Evolutionary conservation across 306 rosid genomes (phyloP).

Genomic region (Arachis stenosperma): DNA sequence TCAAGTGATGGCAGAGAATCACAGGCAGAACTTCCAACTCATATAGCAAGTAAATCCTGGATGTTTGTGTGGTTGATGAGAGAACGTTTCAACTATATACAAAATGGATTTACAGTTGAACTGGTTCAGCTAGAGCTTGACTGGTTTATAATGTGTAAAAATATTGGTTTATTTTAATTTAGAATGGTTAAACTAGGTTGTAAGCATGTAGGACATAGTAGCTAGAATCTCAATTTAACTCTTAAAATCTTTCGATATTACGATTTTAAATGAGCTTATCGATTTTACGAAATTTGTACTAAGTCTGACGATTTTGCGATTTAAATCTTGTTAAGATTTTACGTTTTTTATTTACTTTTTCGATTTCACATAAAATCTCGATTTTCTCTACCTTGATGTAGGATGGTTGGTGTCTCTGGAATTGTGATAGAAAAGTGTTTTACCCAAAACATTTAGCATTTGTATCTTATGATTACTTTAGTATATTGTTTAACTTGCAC

Average conservation of each 20-base stretch:
- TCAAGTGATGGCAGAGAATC: too few species aligned
- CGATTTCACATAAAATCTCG: too few species aligned
- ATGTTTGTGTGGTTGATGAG: background rate
- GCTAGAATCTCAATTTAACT: too few species aligned
- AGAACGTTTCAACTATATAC: background rate
- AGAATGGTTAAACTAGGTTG: background rate
- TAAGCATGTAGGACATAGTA: background rate
- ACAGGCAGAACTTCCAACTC: too few species aligned
- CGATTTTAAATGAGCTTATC: too few species aligned
- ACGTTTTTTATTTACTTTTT: too few species aligned
- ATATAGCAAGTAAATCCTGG: too few species aligned
- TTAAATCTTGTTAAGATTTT: too few species aligned
- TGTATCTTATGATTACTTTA: background rate
- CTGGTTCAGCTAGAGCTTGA: background rate
- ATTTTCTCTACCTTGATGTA: too few species aligned
- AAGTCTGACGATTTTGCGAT: too few species aligned
- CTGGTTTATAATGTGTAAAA: background rate
- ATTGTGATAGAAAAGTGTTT: background rate
- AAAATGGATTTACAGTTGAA: background rate
- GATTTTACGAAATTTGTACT: too few species aligned
- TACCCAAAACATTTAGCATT: background rate
- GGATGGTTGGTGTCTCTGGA: background rate
- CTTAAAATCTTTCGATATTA: too few species aligned
- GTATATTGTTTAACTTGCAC: background rate
- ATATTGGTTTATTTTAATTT: background rate